Base-by-base conservation (phyloP, 805 yeast genomes). In the Jamesozyma rosinii region DNA sequence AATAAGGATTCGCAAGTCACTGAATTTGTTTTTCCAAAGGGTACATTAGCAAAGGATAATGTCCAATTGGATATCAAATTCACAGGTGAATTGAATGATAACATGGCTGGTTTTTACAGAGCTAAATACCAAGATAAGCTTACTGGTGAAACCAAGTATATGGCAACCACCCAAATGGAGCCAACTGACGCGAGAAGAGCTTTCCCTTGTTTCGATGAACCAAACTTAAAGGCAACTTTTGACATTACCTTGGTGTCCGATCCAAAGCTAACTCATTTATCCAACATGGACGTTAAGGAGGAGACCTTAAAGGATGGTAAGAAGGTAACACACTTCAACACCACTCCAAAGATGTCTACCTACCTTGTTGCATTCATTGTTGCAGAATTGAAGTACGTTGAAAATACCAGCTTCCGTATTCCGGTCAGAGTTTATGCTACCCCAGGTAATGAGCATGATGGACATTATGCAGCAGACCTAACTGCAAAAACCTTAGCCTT, bases 131-230 rank as follows among this genome's bases (percentile, higher is more conserved):
- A 61, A 49, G 72, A 70, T 44, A 71, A 70, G 49, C 70, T 72
- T 46, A 71, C 81, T 49, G 83, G 86, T 19, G 69, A 71, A 46
- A 78, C 77, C 33, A 80, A 79, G 56, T 80, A 81, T 61, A 71
- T 83, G 73, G 85, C 87, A 36, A 80, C 89, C 37, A 83, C 94
- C 37, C 95, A 84, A 65, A 80, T 84, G 77, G 94, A 84, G 66
- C 80, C 94, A 20, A 81, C 90, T 18, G 92, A 84, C 58, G 85
- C 90, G 53, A 77, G 95, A 55, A 74, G 87, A 55, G 92, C 92
- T 9, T 84, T 84, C 72, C 95, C 95, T 29, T 83, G 83, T 58
- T 82, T 80, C 55, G 95, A 84, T 63, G 92, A 83, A 61, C 94
- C 95, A 19, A 77, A 83, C 44, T 71, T 81, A 46, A 84, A 84